Evolutionary conservation across 805 yeast species (phyloP).

Genomic region (Kregervanrija fluxuum): DNA sequence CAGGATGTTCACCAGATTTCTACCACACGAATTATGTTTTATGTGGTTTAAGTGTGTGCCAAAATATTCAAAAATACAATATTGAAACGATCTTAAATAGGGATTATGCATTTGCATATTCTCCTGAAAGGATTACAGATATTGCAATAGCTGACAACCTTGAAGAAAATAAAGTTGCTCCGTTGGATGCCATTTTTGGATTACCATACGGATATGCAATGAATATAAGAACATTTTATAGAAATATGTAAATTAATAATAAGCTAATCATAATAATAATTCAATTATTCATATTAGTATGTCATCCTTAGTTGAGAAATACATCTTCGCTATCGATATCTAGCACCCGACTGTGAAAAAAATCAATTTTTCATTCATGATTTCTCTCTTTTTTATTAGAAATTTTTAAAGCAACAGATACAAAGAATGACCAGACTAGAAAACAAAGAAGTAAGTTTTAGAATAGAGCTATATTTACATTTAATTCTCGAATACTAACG

Average conservation of each 20-base stretch:
- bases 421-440: slow-evolving; percentile 16
- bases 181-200: slow-evolving; percentile 54
- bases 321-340: too few species aligned
- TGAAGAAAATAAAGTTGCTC: slow-evolving; percentile 16
- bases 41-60: slow-evolving; percentile 63
- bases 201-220: slow-evolving; percentile 35
- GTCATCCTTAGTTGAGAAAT: too few species aligned
- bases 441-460: slow-evolving; percentile 19
- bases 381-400: too few species aligned
- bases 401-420: too few species aligned
- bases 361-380: too few species aligned
- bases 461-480: neutral
- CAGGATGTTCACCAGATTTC: slow-evolving; percentile 71
- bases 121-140: slow-evolving; percentile 11
- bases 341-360: too few species aligned
- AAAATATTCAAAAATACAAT: slow-evolving; percentile 32
- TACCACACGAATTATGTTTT: slow-evolving; percentile 87
- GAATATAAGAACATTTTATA: slow-evolving; percentile 9
- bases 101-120: slow-evolving; percentile 26
- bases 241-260: neutral
- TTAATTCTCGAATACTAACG: slow-evolving; percentile 1
- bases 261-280: too few species aligned
- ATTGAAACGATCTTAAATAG: slow-evolving; percentile 2
- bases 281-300: too few species aligned
- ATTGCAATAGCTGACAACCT: slow-evolving; percentile 15